Evolutionary conservation across 1,284 basidiomycete species (phyloP), one percentile per base, ranked within the genome.

Genomic region (Xanthoconium separans): DNA sequence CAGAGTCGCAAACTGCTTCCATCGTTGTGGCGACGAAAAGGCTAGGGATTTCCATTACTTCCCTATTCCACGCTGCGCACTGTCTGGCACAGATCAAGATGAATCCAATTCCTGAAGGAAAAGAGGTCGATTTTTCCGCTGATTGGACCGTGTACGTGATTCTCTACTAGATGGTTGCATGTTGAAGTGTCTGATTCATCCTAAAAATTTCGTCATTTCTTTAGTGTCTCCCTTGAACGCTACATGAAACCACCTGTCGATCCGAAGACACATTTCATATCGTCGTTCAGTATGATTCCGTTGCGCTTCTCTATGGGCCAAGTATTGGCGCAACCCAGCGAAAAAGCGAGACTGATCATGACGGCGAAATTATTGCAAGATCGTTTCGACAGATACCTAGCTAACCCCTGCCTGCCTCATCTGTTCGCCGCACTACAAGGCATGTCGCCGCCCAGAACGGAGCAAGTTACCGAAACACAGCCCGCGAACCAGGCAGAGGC

Each of bases 61-160:
- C 39, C 11, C 39, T 66, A n/a, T 62, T 66, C 44, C 47, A 58
- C 2, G 64, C 62, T 9, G 64, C 64, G 24, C 51, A 64, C 15
- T 62, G 54, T 42, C 42, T 63, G 22, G 62, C 62, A 0, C 56
- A 55, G 44, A 29, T 60, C 51, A 65, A 50, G 45, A 60, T 63
- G 60, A 64, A 66, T 45, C 64, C 64, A 2, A 18, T 51, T 8
- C 44, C 44, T 15, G 62, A 27, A 30, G 11, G 2, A 18, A 43
- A 62, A n/a, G 60, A 66, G 4, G 57, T 58, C 30, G 57, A 60
- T 47, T 66, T 66, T 30, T 45, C 62, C 12, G 33, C 62, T 3
- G n/a, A 13, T n/a, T 0, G 1, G 36, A 52, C 50, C 15, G 44
- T 64, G 62, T 63, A 30, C 60, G 61, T 13, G 12, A 18, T n/a